Base-by-base conservation (phyloP, 208 protist genomes). In the Novymonas esmeraldas region DNA sequence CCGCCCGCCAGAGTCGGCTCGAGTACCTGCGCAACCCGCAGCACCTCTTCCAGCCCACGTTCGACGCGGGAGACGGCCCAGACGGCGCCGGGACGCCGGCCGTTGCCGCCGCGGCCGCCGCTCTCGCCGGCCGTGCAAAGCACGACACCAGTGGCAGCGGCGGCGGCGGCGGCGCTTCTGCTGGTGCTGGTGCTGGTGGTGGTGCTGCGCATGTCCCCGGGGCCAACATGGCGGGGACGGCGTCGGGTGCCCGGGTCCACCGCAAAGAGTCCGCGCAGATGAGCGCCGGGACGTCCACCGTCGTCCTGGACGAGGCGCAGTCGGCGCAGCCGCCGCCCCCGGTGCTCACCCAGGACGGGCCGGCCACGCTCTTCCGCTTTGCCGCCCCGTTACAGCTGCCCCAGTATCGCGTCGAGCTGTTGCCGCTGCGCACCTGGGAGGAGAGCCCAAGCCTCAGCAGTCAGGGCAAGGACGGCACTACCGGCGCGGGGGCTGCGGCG, bases 21-120 rank as follows among this genome's bases (percentile, higher is more conserved):
- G 65, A 73, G 11, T 93, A 90, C 50, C 55, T 93, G 33, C 52
- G 78, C 14, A 93, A 93, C 46, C 87, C 87, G 36, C 33, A 55
- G 41, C 81, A 87, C 62, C 31, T 85, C 33, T 76, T 88, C 28
- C 31, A 85, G 0, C 82, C 82, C 5, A 79, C 70, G 22, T 50
- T 85, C 39, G 34, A 76, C 56, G 29, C 62, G 38, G 22, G 5
- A 11, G 68, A 81, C 0, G 73, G 72, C 24, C 48, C 18, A 18
- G 62, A 64, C 13, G 13, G 38, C 0, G 38, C 10, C 2, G 46
- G 24, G 14, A 64, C 38, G 2, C 26, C 55, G 14, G 41, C 42
- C 24, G 64, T 45, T 29, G 46, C 56, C 6, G 52, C 51, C 22
- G 24, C 26, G 36, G 24, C 46, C 51, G n/a, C 68, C 0, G 38